Percentiles rank a stretch among this genome's conserved stretches.
Conservation (phyloP, 148 eudicot genomes). For the Vaccinium macrocarpon region DNA sequence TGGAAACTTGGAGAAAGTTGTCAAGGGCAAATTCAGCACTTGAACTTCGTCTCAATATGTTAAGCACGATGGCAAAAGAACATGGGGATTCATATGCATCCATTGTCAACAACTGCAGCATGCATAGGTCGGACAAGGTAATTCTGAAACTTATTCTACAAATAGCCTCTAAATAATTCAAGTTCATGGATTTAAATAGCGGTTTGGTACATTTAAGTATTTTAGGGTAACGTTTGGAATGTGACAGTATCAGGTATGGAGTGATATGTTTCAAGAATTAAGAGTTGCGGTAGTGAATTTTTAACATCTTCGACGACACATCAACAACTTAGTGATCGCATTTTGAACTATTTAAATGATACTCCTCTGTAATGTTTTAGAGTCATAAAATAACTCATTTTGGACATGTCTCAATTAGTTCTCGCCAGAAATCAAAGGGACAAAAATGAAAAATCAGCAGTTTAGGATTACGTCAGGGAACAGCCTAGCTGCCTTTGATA, state of each 20-base stretch:
- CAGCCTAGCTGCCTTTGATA: not conserved
- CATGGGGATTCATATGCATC: slow-evolving; percentile 53
- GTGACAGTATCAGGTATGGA: not conserved
- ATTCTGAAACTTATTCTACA: slow-evolving; percentile 7
- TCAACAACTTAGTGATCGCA: not conserved
- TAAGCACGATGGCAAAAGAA: slow-evolving; percentile 60
- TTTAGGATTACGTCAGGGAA: not conserved
- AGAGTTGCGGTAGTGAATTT: not conserved
- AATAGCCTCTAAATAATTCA: not conserved
- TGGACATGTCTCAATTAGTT: not conserved
- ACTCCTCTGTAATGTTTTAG: not conserved
- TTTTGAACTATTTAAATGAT: not conserved
- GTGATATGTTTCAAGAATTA: not conserved
- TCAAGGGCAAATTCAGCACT: slow-evolving; percentile 71
- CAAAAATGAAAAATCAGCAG: not conserved
- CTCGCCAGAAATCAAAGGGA: not conserved
- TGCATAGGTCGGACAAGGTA: slow-evolving; percentile 69
- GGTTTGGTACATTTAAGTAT: not conserved
- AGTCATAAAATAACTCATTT: no score
- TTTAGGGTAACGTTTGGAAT: not conserved
- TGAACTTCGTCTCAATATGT: slow-evolving; percentile 51
- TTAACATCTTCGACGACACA: not conserved
- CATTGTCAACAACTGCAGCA: slow-evolving; percentile 58
- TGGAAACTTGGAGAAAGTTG: slow-evolving; percentile 65
- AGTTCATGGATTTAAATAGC: not conserved